Evolutionary conservation across 495 filamentous ascomycete species (phyloP), one percentile per base, ranked within the genome.

Genomic region (Platismatia glauca): DNA sequence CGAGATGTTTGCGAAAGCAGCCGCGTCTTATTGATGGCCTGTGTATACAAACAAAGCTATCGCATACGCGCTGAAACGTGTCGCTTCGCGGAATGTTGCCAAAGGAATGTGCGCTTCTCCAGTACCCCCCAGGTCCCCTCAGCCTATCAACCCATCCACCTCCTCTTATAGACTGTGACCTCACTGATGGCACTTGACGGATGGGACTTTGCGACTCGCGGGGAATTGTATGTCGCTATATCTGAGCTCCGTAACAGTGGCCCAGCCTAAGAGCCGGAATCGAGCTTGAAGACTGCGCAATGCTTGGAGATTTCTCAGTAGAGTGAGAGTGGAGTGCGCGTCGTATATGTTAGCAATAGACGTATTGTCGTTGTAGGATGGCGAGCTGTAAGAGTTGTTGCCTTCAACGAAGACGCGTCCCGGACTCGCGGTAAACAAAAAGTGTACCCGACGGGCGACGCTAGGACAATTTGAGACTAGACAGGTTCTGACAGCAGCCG

Each of bases 101-200:
- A 53, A 55, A 41, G 59, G 59, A 61, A 61, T 61, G 59, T 39
- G 53, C 48, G 33, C 18, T 60, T 24, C 48, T 61, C 59, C n/a
- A n/a, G n/a, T n/a, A n/a, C 59, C 59, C 59, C 59, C 27, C 13
- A 13, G 35, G 34, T 33, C 24, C 18, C 34, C 59, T 61, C 46
- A 50, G 27, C 59, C 59, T 55, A 55, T 43, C 37, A 55, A n/a
- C 46, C 59, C 59, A 61, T 61, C 59, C 59, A 44, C 50, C 16
- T 55, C 50, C 18, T 61, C 33, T n/a, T 38, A 9, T 41, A 33
- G 38, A n/a, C 20, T 44, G 27, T 33, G 31, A 13, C 48, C 59
- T 50, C 46, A 29, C 22, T 22, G 46, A 50, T 50, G 46, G 22
- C 13, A 48, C 24, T 12, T 48, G 44, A 27, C 27, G 22, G 44